These are phyloP conservation scores for Kodamaea alishanica DNA, from an alignment of 1,139 yeast species.

Conservation along the genomic window DNA sequence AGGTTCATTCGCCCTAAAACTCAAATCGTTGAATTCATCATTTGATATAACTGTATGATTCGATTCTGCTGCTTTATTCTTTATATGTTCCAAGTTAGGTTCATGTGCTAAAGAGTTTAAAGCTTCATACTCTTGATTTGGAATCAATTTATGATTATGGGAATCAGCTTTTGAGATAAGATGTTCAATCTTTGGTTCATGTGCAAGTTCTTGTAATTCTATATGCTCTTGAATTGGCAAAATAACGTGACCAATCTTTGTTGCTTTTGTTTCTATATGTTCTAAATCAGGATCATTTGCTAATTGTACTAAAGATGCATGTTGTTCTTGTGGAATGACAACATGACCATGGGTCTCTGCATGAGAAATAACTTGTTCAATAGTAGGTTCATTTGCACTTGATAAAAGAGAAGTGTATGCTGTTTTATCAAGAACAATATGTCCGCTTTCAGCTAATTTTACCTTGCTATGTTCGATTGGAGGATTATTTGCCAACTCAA, in stretches of 20 bases:
- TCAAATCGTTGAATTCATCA: slow-evolving; percentile 9
- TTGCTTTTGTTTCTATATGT: slow-evolving; percentile 18
- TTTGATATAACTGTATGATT: slow-evolving; percentile 6
- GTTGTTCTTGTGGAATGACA: slow-evolving; percentile 5
- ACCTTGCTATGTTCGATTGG: slow-evolving; percentile 27
- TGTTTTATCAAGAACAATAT: slow-evolving; percentile 12
- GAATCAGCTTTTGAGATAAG: slow-evolving; percentile 5
- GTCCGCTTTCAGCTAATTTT: slow-evolving; percentile 28
- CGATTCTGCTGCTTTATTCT: slow-evolving; percentile 8
- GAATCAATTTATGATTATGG: slow-evolving; percentile 11
- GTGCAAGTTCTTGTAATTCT: slow-evolving; percentile 1
- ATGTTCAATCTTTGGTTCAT: slow-evolving; percentile 11
- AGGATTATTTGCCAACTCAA: slow-evolving; percentile 14
- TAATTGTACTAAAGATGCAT: slow-evolving; percentile 12
- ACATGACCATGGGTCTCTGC: slow-evolving; percentile 2
- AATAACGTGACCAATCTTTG: slow-evolving; percentile 11
- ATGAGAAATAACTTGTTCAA: slow-evolving; percentile 17
- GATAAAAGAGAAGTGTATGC: slow-evolving; percentile 7
- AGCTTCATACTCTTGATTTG: slow-evolving; percentile 17
- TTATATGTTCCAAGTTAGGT: slow-evolving; percentile 16
- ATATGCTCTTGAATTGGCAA: background rate
- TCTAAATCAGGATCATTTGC: slow-evolving; percentile 29
- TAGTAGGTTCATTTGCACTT: slow-evolving; percentile 17
- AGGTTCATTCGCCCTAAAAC: slow-evolving; percentile 12
- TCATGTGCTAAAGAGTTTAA: slow-evolving; percentile 14